Percentiles rank a stretch among this genome's conserved stretches.
phyloP scores from a whole-genome alignment of 2,329 filamentous ascomycete genomes.

The Blastomyces percursus region DNA sequence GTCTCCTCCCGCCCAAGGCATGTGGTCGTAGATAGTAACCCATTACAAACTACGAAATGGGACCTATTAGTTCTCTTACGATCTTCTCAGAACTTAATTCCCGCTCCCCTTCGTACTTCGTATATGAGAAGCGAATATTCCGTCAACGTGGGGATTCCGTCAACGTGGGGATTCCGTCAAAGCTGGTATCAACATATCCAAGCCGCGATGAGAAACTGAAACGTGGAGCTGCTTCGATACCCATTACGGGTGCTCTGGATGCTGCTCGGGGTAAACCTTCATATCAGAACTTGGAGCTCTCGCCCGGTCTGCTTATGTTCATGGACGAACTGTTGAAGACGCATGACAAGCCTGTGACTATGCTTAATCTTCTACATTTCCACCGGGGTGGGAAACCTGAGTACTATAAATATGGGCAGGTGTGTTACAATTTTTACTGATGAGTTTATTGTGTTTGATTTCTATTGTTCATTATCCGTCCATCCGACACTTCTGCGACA shows the following conservation, averaged over 20 bases:
- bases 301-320: conserved; percentile 41
- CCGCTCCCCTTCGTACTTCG: conserved; percentile 12
- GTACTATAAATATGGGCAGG: conserved; percentile 50
- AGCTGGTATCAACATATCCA: conserved; percentile 23
- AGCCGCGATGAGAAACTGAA: conserved; percentile 15
- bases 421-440: conserved; percentile 31
- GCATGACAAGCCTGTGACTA: conserved; percentile 42
- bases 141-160: conserved; percentile 26
- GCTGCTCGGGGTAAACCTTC: conserved; percentile 22
- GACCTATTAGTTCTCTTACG: conserved; percentile 29
- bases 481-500: conserved; percentile 51
- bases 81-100: conserved; percentile 15
- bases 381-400: conserved; percentile 39
- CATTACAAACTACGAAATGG: conserved; percentile 24
- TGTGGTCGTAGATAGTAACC: conserved; percentile 25
- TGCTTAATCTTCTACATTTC: conserved; percentile 55
- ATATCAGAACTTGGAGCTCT: conserved; percentile 46
- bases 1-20: conserved; percentile 28
- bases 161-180: conserved; percentile 27
- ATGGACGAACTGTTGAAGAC: conserved; percentile 28
- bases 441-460: conserved; percentile 23
- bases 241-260: conserved; percentile 27
- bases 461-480: conserved; percentile 55
- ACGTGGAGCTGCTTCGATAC: conserved; percentile 17
- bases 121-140: conserved; percentile 23